Conservation (phyloP, 805 yeast species). For the Pichia nakasei region DNA sequence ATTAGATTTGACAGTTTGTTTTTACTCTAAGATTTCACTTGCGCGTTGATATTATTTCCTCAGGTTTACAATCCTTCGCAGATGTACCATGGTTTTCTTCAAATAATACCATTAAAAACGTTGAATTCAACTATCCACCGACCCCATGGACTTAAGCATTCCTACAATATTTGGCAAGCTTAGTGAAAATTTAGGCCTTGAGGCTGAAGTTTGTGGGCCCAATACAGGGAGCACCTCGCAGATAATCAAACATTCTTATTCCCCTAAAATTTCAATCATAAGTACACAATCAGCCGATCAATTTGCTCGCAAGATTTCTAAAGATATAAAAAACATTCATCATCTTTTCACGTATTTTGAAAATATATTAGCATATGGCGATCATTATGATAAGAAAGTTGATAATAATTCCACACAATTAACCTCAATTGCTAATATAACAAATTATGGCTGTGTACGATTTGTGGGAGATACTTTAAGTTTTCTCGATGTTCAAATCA, state of each 20-base stretch:
- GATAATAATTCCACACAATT: not conserved
- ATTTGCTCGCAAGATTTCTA: constrained; percentile 13
- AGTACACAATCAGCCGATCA: constrained; percentile 19
- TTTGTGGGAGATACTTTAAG: constrained; percentile 8
- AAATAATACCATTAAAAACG: too few species aligned
- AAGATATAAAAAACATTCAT: constrained; percentile 4
- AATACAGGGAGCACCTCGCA: constrained; percentile 23
- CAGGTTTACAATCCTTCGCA: too few species aligned
- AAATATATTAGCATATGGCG: constrained; percentile 5
- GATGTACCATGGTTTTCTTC: too few species aligned
- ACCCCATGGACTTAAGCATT: constrained; percentile 5
- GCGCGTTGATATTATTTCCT: too few species aligned
- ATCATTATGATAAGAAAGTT: not conserved
- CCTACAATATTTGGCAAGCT: constrained; percentile 3
- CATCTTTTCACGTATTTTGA: constrained; percentile 22
- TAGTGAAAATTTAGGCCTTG: not conserved
- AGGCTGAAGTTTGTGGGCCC: constrained; percentile 21
- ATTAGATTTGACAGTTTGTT: too few species aligned
- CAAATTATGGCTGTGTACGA: constrained; percentile 4
- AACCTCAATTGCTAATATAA: not conserved
- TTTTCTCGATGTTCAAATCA: not conserved
- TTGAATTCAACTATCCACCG: too few species aligned
- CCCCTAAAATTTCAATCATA: constrained; percentile 27
- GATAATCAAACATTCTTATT: constrained; percentile 21
- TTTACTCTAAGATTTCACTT: too few species aligned